These are phyloP conservation scores for Epichloe gansuensis DNA, from an alignment of 2,329 filamentous ascomycete species.

Conservation along the genomic window DNA sequence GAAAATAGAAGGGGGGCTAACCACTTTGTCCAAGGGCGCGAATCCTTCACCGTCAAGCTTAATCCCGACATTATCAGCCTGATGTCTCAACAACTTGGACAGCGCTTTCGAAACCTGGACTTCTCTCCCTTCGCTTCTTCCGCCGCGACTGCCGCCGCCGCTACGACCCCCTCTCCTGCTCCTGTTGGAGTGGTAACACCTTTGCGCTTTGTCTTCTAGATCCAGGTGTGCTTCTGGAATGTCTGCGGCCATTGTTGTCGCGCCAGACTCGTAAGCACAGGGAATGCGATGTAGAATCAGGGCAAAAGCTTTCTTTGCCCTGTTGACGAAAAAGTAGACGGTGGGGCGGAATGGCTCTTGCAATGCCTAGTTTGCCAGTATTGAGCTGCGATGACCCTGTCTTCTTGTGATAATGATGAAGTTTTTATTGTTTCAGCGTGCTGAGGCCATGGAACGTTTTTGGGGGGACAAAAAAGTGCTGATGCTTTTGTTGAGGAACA, in stretches of 20 bases:
- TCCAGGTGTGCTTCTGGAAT: constrained; percentile 7
- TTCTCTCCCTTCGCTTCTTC: constrained; percentile 27
- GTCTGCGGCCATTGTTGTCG: constrained; percentile 1
- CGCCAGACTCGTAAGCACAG: too few species aligned
- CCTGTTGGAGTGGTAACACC: constrained; percentile 9
- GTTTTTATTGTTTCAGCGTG: too few species aligned
- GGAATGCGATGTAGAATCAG: too few species aligned
- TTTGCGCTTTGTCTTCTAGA: constrained; percentile 13
- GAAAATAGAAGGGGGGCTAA: constrained; percentile 1
- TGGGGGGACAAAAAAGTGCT: too few species aligned
- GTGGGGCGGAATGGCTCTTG: too few species aligned
- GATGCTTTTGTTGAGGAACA: too few species aligned
- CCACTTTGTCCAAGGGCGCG: constrained; percentile 45
- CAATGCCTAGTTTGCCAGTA: too few species aligned
- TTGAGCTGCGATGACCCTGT: too few species aligned
- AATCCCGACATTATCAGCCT: constrained; percentile 44
- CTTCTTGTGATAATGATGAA: too few species aligned
- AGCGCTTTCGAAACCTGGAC: constrained; percentile 41
- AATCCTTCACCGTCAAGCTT: constrained; percentile 47
- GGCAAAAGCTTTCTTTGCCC: too few species aligned
- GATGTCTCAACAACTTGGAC: constrained; percentile 42
- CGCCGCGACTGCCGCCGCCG: constrained; percentile 17
- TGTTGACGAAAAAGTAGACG: too few species aligned
- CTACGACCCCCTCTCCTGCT: background rate
- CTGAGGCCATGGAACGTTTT: too few species aligned